phyloP scores from a whole-genome alignment of 768 basidiomycete genomes.

The Goffeauzyma gilvescens region DNA sequence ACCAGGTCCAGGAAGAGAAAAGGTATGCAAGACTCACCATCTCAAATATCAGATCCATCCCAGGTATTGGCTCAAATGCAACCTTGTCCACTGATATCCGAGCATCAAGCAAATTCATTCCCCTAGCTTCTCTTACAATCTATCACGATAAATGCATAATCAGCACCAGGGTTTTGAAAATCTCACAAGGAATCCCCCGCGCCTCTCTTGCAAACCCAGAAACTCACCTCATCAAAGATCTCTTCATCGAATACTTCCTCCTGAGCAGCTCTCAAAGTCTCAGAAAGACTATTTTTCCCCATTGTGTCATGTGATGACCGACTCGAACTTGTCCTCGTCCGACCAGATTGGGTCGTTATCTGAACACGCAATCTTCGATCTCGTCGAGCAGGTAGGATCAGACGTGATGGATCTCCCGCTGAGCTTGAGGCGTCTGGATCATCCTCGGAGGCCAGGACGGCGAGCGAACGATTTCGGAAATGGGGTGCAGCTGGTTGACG shows the following conservation, averaged over 20 bases:
- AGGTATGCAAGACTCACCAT: slow-evolving; percentile 3
- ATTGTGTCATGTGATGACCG: not conserved
- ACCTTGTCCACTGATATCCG: slow-evolving; percentile 7
- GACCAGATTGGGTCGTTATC: not conserved
- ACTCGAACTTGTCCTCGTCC: not conserved
- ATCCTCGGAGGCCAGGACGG: slow-evolving; percentile 1
- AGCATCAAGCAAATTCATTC: slow-evolving; percentile 3
- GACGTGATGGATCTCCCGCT: too few species aligned
- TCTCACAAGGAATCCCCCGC: not conserved
- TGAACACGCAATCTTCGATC: too few species aligned
- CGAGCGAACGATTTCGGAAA: slow-evolving; percentile 1
- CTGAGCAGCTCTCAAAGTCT: not conserved
- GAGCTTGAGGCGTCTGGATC: too few species aligned
- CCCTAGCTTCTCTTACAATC: slow-evolving; percentile 5
- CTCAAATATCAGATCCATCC: slow-evolving; percentile 10
- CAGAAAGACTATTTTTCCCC: not conserved
- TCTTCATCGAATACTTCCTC: slow-evolving; percentile 11
- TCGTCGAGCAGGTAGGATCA: too few species aligned
- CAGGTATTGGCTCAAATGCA: slow-evolving; percentile 5
- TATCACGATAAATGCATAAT: not conserved
- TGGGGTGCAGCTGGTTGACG: slow-evolving; percentile 1
- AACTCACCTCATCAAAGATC: slow-evolving; percentile 7
- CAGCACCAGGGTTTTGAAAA: not conserved
- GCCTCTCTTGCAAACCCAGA: too few species aligned
- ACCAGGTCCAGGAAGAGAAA: not conserved